Conservation (phyloP, 805 yeast species). For the Priceomyces melissophilus region DNA sequence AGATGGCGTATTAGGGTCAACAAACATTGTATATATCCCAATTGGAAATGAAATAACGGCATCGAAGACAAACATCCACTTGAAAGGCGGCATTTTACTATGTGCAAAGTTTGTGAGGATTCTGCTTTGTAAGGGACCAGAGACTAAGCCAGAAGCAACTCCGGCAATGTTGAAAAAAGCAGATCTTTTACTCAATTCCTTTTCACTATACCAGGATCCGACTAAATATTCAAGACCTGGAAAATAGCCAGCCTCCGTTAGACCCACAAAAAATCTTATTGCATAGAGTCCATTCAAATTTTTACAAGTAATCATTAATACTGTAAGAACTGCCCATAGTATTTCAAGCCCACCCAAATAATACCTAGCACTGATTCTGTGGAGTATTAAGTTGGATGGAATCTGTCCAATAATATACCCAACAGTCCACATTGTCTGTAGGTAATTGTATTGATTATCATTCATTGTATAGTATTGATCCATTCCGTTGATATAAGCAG, state of each 20-base stretch:
- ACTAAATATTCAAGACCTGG: conserved; percentile 58
- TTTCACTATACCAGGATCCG: conserved; percentile 27
- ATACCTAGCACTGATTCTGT: conserved; percentile 32
- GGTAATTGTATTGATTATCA: conserved; percentile 42
- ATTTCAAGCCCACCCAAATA: conserved; percentile 35
- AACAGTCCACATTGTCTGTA: conserved; percentile 44
- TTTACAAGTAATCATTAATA: conserved; percentile 24
- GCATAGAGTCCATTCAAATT: conserved; percentile 23
- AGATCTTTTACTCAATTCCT: conserved; percentile 27
- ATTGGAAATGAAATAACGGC: conserved; percentile 32
- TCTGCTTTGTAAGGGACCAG: conserved; percentile 32
- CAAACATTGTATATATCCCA: conserved; percentile 28
- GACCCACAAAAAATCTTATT: conserved; percentile 38
- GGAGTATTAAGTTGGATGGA: conserved; percentile 41
- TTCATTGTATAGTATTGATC: conserved; percentile 39
- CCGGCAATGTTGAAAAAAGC: conserved; percentile 29
- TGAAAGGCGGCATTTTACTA: conserved; percentile 24
- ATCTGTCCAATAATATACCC: conserved; percentile 53
- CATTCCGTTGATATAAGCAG: conserved; percentile 49
- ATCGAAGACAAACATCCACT: conserved; percentile 34
- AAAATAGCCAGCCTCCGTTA: conserved; percentile 47
- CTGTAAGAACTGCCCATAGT: conserved; percentile 27
- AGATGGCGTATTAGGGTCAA: conserved; percentile 33
- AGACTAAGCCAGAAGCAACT: conserved; percentile 23
- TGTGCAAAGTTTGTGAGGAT: conserved; percentile 21